Conservation (phyloP, 129 eudicot genomes). For the Tanacetum coccineum region DNA sequence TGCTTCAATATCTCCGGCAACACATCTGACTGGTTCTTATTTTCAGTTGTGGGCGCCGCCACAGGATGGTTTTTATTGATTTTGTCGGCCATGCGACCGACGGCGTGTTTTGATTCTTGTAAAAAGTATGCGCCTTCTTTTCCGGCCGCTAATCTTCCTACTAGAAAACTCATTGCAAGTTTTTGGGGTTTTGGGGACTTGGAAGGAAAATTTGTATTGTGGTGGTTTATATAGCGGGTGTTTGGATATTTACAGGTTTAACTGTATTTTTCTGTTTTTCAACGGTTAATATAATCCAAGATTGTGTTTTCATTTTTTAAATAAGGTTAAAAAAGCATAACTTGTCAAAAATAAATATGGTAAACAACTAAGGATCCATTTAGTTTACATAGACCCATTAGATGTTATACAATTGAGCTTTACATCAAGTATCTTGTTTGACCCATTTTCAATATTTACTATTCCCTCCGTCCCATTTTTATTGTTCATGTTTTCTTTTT, state of each 20-base stretch:
- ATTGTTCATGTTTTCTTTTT: too few relatives aligned
- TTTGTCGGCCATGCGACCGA: constrained; percentile 49
- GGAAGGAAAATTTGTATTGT: constrained; percentile 11
- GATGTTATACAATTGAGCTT: too few relatives aligned
- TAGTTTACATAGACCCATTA: too few relatives aligned
- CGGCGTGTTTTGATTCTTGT: constrained; percentile 89
- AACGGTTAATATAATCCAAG: too few relatives aligned
- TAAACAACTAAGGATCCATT: too few relatives aligned
- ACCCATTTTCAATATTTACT: too few relatives aligned
- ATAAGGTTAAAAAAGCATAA: too few relatives aligned
- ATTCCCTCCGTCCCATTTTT: too few relatives aligned
- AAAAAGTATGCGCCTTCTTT: constrained; percentile 77
- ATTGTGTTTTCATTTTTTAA: too few relatives aligned
- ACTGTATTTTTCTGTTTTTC: too few relatives aligned
- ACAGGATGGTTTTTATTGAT: constrained; percentile 17
- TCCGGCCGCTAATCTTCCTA: constrained; percentile 77
- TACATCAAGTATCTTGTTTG: too few relatives aligned
- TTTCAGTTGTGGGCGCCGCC: not conserved
- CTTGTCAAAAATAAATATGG: too few relatives aligned
- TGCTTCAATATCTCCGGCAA: constrained; percentile 81
- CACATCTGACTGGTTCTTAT: constrained; percentile 42
- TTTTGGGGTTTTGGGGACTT: not conserved
- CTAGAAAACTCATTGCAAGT: constrained; percentile 65
- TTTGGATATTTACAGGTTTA: not conserved
- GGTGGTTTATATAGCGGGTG: constrained; percentile 21